Base-by-base conservation (phyloP, 495 filamentous ascomycete species). In the Tricharina praecox region DNA sequence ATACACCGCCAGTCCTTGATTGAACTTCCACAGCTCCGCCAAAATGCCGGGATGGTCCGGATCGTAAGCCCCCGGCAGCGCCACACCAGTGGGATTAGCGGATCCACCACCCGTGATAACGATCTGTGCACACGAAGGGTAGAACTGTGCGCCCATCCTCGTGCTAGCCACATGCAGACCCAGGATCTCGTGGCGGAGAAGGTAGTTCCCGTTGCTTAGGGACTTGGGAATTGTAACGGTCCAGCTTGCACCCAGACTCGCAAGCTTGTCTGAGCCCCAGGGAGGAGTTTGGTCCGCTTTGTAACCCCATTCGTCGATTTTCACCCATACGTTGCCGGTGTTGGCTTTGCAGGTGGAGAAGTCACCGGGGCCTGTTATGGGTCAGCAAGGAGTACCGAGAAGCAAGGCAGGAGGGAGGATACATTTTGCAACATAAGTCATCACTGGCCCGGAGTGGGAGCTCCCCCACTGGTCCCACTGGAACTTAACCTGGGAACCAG, bases 121-220 rank as follows among this genome's bases (percentile, higher is more conserved):
- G 33, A 83, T 60, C 67, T 81, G 80, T 62, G 82, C 64, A 60
- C 79, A 84, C 40, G 75, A 72, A 11, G 79, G 79, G 59, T 83
- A 85, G 66, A 75, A 75, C 64, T 85, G 79, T 9, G 23, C 18
- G 16, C 44, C 44, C 8, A 28, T 24, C 25, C 35, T 34, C 16
- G 62, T 53, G 10, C 53, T 62, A 16, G 77, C 75, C 10, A 69
- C 62, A 64, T 82, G 78, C 26, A 85, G 71, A 18, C 73, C 79
- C 49, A 81, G 76, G 57, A 83, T 75, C 62, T 85, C 80, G 53
- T 81, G 76, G 26, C 79, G 75, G 13, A 85, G 67, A 48, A 85
- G 73, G 54, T 81, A 85, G 67, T 75, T 74, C 15, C 79, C 79
- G 11, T 68, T 56, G 3, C 65, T 67, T 18, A 82, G 66, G 57